phyloP scores from a whole-genome alignment of 768 basidiomycete genomes.

The Sistotremastrum suecicum region DNA sequence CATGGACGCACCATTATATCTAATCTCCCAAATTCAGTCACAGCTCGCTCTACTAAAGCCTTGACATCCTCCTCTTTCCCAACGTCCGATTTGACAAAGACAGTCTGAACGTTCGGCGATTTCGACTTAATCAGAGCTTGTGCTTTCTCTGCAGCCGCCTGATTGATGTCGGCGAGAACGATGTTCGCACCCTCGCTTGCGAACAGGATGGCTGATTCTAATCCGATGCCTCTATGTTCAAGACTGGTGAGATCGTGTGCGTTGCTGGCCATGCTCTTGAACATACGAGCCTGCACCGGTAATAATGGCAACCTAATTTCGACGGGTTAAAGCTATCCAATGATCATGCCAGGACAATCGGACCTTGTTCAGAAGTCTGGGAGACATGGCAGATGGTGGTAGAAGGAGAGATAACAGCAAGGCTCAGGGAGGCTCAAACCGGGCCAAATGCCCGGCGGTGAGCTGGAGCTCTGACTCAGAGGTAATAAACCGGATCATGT shows the following conservation, averaged over 20 bases:
- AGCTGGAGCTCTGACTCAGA: too few species aligned
- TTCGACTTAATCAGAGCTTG: constrained; percentile 47
- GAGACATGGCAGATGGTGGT: too few species aligned
- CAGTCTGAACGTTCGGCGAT: constrained; percentile 53
- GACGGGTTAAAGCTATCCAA: not conserved
- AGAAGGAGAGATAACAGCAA: too few species aligned
- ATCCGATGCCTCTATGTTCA: constrained; percentile 71
- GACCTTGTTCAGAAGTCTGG: not conserved
- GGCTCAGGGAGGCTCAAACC: too few species aligned
- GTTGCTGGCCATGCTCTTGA: not conserved
- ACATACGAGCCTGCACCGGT: constrained; percentile 85
- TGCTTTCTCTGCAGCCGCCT: constrained; percentile 54
- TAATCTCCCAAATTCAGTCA: constrained; percentile 80
- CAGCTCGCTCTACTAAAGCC: constrained; percentile 62
- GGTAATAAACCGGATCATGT: too few species aligned
- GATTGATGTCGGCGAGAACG: constrained; percentile 78
- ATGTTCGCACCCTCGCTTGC: constrained; percentile 91
- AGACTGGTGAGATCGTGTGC: constrained; percentile 6
- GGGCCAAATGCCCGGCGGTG: too few species aligned
- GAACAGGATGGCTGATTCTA: constrained; percentile 91
- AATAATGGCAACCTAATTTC: constrained; percentile 51
- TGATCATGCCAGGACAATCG: constrained; percentile 4
- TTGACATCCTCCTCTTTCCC: constrained; percentile 80
- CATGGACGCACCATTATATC: constrained; percentile 70
- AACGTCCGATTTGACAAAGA: constrained; percentile 74